These are phyloP conservation scores for Penicillium sp. DNA, from an alignment of 2,329 filamentous ascomycete species.

Conservation along the genomic window DNA sequence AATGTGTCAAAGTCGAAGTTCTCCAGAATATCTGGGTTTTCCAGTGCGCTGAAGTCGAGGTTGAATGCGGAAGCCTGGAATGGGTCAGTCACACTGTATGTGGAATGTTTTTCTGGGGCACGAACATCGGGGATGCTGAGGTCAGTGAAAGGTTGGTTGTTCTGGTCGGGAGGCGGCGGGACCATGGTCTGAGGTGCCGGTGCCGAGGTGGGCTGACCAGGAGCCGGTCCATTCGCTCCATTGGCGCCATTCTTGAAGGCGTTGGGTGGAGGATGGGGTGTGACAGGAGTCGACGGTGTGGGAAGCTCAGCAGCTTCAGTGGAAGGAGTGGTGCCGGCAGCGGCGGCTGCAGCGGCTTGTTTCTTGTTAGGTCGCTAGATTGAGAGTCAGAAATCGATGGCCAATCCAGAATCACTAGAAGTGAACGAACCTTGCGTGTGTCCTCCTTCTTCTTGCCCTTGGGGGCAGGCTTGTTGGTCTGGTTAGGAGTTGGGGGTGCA, in stretches of 20 bases:
- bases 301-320: slow-evolving; percentile 51
- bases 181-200: slow-evolving; percentile 39
- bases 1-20: slow-evolving; percentile 69
- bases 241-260: slow-evolving; percentile 47
- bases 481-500: slow-evolving; percentile 64
- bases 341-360: slow-evolving; percentile 37
- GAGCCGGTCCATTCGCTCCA: slow-evolving; percentile 39
- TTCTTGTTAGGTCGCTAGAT: slow-evolving; percentile 48
- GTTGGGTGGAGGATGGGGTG: slow-evolving; percentile 47
- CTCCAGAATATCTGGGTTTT: slow-evolving; percentile 51
- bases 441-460: slow-evolving; percentile 63
- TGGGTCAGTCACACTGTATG: background rate
- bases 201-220: slow-evolving; percentile 38
- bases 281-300: slow-evolving; percentile 53
- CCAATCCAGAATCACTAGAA: background rate
- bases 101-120: background rate
- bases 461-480: slow-evolving; percentile 58
- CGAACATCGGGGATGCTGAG: slow-evolving; percentile 43
- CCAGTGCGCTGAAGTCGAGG: slow-evolving; percentile 48
- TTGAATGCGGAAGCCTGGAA: slow-evolving; percentile 37
- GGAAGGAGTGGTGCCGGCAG: slow-evolving; percentile 46
- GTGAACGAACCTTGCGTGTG: slow-evolving; percentile 52
- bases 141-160: slow-evolving; percentile 35
- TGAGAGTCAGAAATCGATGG: slow-evolving; percentile 13
- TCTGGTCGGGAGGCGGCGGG: slow-evolving; percentile 37